Evolutionary conservation across 1,284 basidiomycete species (phyloP).

Genomic region (Leccinum fuscescens): DNA sequence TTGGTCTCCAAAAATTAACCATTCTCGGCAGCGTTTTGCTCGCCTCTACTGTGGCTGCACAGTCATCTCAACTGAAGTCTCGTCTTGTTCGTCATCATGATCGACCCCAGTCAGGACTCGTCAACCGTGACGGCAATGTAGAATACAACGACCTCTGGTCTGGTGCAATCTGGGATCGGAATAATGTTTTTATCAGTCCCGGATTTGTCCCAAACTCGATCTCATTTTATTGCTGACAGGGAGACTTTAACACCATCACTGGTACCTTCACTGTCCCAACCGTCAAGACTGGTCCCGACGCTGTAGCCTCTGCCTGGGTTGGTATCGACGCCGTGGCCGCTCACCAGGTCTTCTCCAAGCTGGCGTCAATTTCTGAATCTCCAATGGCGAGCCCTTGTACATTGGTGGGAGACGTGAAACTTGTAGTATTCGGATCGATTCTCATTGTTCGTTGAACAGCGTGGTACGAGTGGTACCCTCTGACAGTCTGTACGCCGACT

Average conservation of each 20-base stretch:
- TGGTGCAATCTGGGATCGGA: slow-evolving; percentile 13
- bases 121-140: slow-evolving; percentile 4
- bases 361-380: slow-evolving; percentile 19
- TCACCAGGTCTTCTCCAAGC: slow-evolving; percentile 18
- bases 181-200: slow-evolving; percentile 7
- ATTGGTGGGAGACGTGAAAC: slow-evolving; percentile 7
- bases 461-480: slow-evolving; percentile 22
- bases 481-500: neutral
- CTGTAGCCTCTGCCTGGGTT: slow-evolving; percentile 21
- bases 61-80: slow-evolving; percentile 16
- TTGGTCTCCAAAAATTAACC: slow-evolving; percentile 17
- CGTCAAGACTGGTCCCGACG: slow-evolving; percentile 1
- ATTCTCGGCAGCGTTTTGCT: slow-evolving; percentile 23
- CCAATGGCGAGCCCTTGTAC: slow-evolving; percentile 1
- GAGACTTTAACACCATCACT: slow-evolving; percentile 17
- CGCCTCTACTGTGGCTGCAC: slow-evolving; percentile 11
- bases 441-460: slow-evolving; percentile 11
- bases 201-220: neutral
- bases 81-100: slow-evolving; percentile 14
- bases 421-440: neutral
- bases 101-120: slow-evolving; percentile 9
- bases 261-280: slow-evolving; percentile 18
- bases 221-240: slow-evolving; percentile 9
- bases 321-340: slow-evolving; percentile 24
- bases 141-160: slow-evolving; percentile 23